Evolutionary conservation across 1,284 basidiomycete genomes (phyloP).

Genomic region (Cutaneotrichosporon daszewskae): DNA sequence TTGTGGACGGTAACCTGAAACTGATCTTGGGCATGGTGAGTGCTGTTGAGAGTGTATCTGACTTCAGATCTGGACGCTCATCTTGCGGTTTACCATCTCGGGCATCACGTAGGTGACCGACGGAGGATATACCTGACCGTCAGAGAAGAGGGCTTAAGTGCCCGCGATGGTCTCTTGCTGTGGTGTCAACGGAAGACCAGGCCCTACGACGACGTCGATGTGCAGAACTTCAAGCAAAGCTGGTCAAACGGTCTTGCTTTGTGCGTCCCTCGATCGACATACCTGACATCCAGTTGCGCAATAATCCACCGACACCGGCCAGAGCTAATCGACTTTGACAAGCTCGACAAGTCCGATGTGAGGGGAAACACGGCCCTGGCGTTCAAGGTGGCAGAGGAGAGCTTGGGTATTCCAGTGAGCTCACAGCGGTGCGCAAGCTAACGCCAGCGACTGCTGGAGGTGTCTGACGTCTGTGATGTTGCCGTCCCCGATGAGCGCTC

Average conservation of each 20-base stretch:
- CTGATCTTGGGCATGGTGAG: constrained; percentile 84
- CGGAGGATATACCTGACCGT: constrained; percentile 5
- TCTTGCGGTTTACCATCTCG: constrained; percentile 93
- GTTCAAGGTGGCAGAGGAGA: constrained; percentile 77
- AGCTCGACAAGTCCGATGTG: constrained; percentile 70
- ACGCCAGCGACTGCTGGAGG: constrained; percentile 81
- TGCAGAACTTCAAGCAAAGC: constrained; percentile 85
- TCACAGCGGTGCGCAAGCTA: background rate
- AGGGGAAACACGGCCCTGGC: constrained; percentile 78
- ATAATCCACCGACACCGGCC: constrained; percentile 95
- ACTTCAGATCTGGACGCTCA: constrained; percentile 82
- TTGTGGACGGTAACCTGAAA: constrained; percentile 95
- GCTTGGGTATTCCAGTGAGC: constrained; percentile 80
- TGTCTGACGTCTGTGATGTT: constrained; percentile 90
- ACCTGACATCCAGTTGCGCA: constrained; percentile 63
- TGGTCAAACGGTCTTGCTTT: constrained; percentile 93
- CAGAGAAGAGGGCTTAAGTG: constrained; percentile 94
- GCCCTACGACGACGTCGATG: constrained; percentile 81
- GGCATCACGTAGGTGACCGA: constrained; percentile 72
- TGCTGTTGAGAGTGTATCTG: background rate
- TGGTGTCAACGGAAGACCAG: constrained; percentile 98
- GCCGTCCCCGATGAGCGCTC: constrained; percentile 85
- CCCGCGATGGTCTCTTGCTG: constrained; percentile 89
- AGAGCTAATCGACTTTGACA: constrained; percentile 80
- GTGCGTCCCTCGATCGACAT: constrained; percentile 52